A percentile compares a stretch with the other conserved stretches of the same genome.
phyloP scores from a whole-genome alignment of 1,284 basidiomycete species.

The Wolfiporia cocos region DNA sequence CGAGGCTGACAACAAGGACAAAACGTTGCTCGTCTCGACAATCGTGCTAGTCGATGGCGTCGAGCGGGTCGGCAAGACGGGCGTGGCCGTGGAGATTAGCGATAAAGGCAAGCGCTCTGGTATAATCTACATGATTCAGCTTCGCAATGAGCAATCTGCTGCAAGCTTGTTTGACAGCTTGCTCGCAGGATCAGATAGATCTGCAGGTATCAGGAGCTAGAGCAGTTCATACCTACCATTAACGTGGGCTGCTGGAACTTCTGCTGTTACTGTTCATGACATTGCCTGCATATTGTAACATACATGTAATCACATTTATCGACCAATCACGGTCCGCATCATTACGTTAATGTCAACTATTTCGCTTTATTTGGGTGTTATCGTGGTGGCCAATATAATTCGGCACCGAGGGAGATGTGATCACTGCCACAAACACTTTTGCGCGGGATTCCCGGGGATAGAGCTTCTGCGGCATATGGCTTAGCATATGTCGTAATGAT shows the following conservation, averaged over 20 bases:
- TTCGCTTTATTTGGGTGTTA: no score
- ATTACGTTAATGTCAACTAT: no score
- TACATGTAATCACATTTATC: no score
- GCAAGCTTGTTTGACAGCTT: slow-evolving; percentile 83
- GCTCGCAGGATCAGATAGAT: slow-evolving; percentile 75
- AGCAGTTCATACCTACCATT: no score
- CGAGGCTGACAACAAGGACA: slow-evolving; percentile 77
- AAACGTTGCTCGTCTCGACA: slow-evolving; percentile 84
- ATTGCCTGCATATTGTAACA: no score
- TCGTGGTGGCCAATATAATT: no score
- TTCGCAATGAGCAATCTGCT: slow-evolving; percentile 85
- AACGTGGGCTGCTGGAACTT: no score
- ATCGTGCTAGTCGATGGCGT: slow-evolving; percentile 95
- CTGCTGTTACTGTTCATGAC: no score
- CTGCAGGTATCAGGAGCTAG: slow-evolving; percentile 3
- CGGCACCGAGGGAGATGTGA: slow-evolving; percentile 71
- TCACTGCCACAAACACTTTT: slow-evolving; percentile 81
- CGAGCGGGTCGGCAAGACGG: slow-evolving; percentile 95
- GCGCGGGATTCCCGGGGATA: slow-evolving; percentile 76
- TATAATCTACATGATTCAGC: slow-evolving; percentile 95
- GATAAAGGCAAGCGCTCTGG: slow-evolving; percentile 90
- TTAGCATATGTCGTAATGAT: slow-evolving; percentile 56
- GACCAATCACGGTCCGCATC: no score
- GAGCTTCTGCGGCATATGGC: slow-evolving; percentile 56
- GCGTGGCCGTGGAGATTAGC: slow-evolving; percentile 93